Evolutionary conservation across 805 yeast species (phyloP).

Genomic region (Hanseniaspora thailandica): DNA sequence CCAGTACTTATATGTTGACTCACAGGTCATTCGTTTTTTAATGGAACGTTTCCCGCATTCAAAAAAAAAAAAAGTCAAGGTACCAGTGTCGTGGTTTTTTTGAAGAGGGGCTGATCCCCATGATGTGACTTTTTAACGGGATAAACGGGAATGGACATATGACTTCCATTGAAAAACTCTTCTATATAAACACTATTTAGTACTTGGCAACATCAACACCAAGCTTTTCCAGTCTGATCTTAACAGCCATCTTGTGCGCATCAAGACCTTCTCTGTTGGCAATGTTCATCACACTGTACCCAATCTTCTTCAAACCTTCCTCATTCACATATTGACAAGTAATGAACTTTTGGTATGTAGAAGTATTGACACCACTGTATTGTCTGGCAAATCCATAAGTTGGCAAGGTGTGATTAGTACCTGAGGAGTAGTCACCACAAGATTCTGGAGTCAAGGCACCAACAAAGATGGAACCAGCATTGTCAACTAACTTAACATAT

Average conservation of each 20-base stretch:
- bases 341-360: conserved; percentile 87
- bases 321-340: conserved; percentile 85
- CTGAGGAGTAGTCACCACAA: conserved; percentile 95
- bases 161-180: too few relatives aligned
- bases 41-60: too few relatives aligned
- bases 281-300: conserved; percentile 90
- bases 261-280: conserved; percentile 96
- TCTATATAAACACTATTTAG: neutral
- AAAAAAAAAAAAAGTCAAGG: neutral
- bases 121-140: too few relatives aligned
- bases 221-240: conserved; percentile 77
- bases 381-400: conserved; percentile 97
- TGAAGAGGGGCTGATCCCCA: too few relatives aligned
- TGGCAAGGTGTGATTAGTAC: conserved; percentile 97
- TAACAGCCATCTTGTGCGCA: conserved; percentile 94
- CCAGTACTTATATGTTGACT: neutral
- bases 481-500: conserved; percentile 62
- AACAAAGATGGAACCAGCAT: conserved; percentile 94
- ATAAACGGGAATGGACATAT: neutral
- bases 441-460: conserved; percentile 96
- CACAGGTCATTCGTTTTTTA: neutral
- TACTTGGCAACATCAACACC: conserved; percentile 35
- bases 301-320: conserved; percentile 75
- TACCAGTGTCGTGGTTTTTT: too few relatives aligned
- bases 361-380: conserved; percentile 94